Base-by-base conservation (phyloP, 1,139 yeast genomes). In the Sugiyamaella neomexicana region DNA sequence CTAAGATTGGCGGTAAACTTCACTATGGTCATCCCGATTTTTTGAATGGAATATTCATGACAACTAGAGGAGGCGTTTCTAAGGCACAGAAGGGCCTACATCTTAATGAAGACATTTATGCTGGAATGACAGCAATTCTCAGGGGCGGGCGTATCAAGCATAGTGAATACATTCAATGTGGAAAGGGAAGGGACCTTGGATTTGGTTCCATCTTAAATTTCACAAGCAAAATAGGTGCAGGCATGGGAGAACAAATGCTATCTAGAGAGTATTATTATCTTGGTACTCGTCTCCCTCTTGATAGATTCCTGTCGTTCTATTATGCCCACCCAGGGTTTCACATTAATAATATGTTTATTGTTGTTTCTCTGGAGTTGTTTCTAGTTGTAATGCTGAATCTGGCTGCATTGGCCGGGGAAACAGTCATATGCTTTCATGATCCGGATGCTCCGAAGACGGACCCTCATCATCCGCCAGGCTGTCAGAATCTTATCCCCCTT, bases 1-100 rank as follows among this genome's bases (percentile, higher is more conserved):
- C 95, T 0, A 86, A 85, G 59, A 83, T 89, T 59, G 96, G 96
- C 0, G 96, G 95, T 0, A 89, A 89, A 66, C 72, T 89, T 39
- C 97, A 89, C 65, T 89, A 89, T 70, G 97, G 97, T 0, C 97
- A 89, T 68, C 97, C 97, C 0, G 97, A 89, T 68, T 88, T 89
- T 61, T 72, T 89, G 52, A 87, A 89, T 71, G 91, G 82, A 0
- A 82, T 87, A 0, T 89, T 86, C 65, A 89, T 89, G 96, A 83
- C 89, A 0, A 89, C 96, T 0, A 73, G 97, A 68, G 97, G 97
- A 2, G 97, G 97, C 0, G 79, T 89, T 0, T 89, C 96, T 0
- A 89, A 89, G 64, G 96, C 96, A 0, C 97, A 89, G 67, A 84
- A 81, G 60, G 93, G 96, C 0, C 74, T 89, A 34, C 96, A 89